A percentile compares a stretch with the other conserved stretches of the same genome.
phyloP scores from a whole-genome alignment of 176 grass and related monocot genomes.

The Hsuehochloa calcarea region DNA sequence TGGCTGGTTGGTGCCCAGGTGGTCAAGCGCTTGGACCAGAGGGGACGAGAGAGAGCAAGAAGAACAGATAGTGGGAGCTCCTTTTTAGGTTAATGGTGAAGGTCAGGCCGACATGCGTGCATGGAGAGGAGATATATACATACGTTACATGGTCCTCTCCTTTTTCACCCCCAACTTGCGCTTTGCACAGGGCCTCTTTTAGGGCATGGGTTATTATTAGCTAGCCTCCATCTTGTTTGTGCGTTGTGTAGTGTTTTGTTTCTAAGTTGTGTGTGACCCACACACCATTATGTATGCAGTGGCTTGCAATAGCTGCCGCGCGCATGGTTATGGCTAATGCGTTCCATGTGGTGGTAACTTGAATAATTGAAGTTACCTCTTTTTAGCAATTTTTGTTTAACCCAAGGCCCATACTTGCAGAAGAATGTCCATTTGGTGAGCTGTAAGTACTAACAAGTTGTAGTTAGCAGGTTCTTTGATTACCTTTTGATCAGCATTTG shows the following conservation, averaged over 20 bases:
- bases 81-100: conserved; percentile 28
- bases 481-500: too few relatives aligned
- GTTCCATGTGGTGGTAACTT: too few relatives aligned
- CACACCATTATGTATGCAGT: not conserved
- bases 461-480: too few relatives aligned
- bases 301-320: not conserved
- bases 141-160: not conserved
- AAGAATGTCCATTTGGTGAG: not conserved
- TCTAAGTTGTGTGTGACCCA: not conserved
- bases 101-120: not conserved
- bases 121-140: not conserved
- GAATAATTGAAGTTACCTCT: too few relatives aligned
- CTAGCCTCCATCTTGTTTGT: not conserved
- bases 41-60: not conserved
- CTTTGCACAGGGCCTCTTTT: conserved; percentile 30
- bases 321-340: too few relatives aligned
- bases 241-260: not conserved
- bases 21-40: conserved; percentile 1
- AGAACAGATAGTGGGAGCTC: conserved; percentile 8
- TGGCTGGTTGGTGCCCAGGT: conserved; percentile 11
- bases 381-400: not conserved
- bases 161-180: conserved; percentile 18
- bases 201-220: conserved; percentile 27
- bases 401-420: not conserved
- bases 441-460: not conserved